Conservation (phyloP, 768 basidiomycete genomes). For the Tulasnella sp. region DNA sequence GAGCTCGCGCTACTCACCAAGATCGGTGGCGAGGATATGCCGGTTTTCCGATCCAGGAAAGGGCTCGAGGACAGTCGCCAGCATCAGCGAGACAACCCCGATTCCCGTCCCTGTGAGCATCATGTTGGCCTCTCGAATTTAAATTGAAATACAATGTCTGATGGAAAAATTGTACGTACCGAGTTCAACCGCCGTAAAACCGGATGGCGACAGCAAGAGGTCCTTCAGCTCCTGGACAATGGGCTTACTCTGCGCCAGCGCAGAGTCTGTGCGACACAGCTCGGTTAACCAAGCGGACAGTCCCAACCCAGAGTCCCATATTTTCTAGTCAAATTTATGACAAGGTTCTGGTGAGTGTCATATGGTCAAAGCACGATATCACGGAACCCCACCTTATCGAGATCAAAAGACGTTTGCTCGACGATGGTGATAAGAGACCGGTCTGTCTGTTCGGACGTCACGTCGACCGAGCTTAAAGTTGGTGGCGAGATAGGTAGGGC, state of each 20-base stretch:
- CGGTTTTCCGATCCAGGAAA: slow-evolving; percentile 36
- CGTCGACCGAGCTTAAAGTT: neutral
- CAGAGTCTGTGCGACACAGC: neutral
- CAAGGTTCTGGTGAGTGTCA: neutral
- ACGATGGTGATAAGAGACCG: slow-evolving; percentile 53
- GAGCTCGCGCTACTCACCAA: slow-evolving; percentile 55
- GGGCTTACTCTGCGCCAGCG: slow-evolving; percentile 10
- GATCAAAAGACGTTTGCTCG: slow-evolving; percentile 87
- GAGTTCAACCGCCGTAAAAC: slow-evolving; percentile 60
- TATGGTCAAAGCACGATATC: neutral
- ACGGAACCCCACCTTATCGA: slow-evolving; percentile 77
- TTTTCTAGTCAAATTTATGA: slow-evolving; percentile 64
- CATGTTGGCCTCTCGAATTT: neutral
- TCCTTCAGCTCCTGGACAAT: slow-evolving; percentile 21
- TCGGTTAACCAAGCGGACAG: slow-evolving; percentile 74
- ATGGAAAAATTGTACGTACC: slow-evolving; percentile 52
- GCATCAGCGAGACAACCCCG: slow-evolving; percentile 72
- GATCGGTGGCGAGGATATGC: slow-evolving; percentile 65
- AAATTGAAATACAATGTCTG: neutral
- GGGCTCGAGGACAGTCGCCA: slow-evolving; percentile 59
- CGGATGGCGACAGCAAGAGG: slow-evolving; percentile 1
- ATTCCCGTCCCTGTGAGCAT: slow-evolving; percentile 73
- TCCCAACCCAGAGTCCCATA: slow-evolving; percentile 94
- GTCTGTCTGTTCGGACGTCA: neutral
- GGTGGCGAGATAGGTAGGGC: slow-evolving; percentile 41